These are phyloP conservation scores for Corymbia citriodora DNA, from an alignment of 441 rosid species.

Conservation along the genomic window DNA sequence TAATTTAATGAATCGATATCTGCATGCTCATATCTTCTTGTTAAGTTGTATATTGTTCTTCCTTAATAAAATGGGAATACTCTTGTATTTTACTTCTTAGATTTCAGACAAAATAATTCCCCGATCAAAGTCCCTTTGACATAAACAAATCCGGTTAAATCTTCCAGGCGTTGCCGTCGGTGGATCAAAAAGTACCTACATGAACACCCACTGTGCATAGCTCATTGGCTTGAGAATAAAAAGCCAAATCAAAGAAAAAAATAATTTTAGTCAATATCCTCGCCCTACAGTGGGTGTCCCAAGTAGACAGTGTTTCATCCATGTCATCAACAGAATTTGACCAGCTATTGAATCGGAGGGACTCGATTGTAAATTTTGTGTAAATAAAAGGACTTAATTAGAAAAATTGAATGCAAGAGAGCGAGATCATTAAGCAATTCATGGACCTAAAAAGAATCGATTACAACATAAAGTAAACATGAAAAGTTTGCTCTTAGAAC, in stretches of 20 bases:
- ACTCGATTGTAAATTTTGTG: not conserved
- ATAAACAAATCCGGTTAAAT: too few species aligned
- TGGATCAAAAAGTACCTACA: not conserved
- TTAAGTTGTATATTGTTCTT: too few species aligned
- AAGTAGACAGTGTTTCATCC: not conserved
- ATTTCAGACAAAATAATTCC: too few species aligned
- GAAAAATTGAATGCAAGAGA: not conserved
- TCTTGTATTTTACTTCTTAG: too few species aligned
- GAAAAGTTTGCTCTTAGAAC: not conserved
- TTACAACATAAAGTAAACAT: not conserved
- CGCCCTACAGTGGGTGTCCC: not conserved
- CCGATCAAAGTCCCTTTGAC: too few species aligned
- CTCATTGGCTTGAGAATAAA: not conserved
- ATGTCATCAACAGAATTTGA: not conserved
- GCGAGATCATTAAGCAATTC: fast-evolving
- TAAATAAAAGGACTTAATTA: not conserved
- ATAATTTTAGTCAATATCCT: not conserved
- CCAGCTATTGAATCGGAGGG: not conserved
- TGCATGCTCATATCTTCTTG: fast-evolving
- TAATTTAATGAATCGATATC: too few species aligned
- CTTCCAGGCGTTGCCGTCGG: not conserved
- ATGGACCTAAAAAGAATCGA: not conserved
- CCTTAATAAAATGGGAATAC: too few species aligned
- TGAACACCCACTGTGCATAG: not conserved
- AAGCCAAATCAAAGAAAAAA: not conserved